phyloP scores from a whole-genome alignment of 2,329 filamentous ascomycete species.

The Leptographium radiaticola region DNA sequence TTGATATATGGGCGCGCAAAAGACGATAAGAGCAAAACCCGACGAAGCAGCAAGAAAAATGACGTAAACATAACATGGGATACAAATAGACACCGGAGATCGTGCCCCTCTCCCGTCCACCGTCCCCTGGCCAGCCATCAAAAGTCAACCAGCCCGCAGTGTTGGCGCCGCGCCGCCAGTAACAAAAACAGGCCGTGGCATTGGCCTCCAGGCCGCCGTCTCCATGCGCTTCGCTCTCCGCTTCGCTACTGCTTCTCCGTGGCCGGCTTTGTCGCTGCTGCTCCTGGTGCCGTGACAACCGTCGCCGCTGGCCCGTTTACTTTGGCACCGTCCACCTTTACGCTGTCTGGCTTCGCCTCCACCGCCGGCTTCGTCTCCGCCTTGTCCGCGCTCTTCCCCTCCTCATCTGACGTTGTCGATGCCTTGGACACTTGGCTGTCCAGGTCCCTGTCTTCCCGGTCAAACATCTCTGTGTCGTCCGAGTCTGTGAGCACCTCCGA shows the following conservation, averaged over 20 bases:
- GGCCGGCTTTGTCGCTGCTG: background rate
- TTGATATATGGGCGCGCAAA: constrained; percentile 1
- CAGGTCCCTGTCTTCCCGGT: constrained; percentile 80
- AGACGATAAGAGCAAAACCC: background rate
- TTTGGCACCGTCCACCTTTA: background rate
- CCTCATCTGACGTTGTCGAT: constrained; percentile 15
- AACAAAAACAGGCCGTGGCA: background rate
- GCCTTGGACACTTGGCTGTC: constrained; percentile 70
- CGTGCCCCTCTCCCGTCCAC: background rate
- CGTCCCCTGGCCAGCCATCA: background rate
- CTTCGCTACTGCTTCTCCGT: background rate
- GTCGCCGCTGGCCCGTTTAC: too few species aligned
- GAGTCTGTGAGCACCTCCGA: constrained; percentile 84
- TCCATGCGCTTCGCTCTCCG: background rate
- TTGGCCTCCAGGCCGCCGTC: background rate
- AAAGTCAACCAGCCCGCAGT: background rate
- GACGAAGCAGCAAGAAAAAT: background rate
- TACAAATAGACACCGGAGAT: constrained; percentile 4
- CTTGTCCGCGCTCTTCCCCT: background rate
- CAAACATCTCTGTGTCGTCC: constrained; percentile 88
- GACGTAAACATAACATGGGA: constrained; percentile 2
- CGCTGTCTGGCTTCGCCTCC: background rate
- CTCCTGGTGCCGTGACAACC: background rate
- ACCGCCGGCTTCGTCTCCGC: background rate
- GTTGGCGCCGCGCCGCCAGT: background rate